Evolutionary conservation across 2,329 filamentous ascomycete genomes (phyloP).

Genomic region (Alternaria angustiovoidea): DNA sequence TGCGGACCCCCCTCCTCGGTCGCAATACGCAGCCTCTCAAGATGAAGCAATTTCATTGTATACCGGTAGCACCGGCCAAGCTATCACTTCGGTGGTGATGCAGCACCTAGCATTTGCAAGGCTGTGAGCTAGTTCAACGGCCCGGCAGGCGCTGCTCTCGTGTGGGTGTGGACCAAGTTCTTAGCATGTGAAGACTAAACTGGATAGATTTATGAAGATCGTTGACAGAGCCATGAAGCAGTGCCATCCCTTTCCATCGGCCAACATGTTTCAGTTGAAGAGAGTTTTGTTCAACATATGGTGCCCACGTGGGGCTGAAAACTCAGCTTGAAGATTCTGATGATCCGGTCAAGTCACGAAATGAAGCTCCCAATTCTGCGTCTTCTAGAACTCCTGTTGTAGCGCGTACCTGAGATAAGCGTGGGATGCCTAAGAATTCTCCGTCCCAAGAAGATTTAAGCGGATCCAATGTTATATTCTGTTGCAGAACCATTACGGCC

Average conservation of each 20-base stretch:
- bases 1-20: slow-evolving; percentile 19
- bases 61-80: slow-evolving; percentile 32
- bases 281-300: slow-evolving; percentile 8
- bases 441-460: slow-evolving; percentile 1
- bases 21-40: slow-evolving; percentile 23
- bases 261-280: slow-evolving; percentile 19
- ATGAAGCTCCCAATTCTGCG: neutral
- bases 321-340: slow-evolving; percentile 5
- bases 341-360: slow-evolving; percentile 2
- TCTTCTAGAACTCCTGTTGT: slow-evolving; percentile 7
- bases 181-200: slow-evolving; percentile 18
- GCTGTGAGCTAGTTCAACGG: slow-evolving; percentile 31
- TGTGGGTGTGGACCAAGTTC: slow-evolving; percentile 10
- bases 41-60: slow-evolving; percentile 24
- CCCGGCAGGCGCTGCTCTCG: slow-evolving; percentile 26
- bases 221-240: slow-evolving; percentile 15
- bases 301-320: slow-evolving; percentile 13
- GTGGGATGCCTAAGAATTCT: slow-evolving; percentile 2
- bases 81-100: slow-evolving; percentile 19
- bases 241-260: slow-evolving; percentile 19
- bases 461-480: slow-evolving; percentile 1
- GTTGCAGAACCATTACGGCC: neutral
- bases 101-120: slow-evolving; percentile 14
- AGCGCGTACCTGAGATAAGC: slow-evolving; percentile 13
- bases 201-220: slow-evolving; percentile 23